Evolutionary conservation across 805 yeast genomes (phyloP), one percentile per base, ranked within the genome.

Genomic region (Candida montana): DNA sequence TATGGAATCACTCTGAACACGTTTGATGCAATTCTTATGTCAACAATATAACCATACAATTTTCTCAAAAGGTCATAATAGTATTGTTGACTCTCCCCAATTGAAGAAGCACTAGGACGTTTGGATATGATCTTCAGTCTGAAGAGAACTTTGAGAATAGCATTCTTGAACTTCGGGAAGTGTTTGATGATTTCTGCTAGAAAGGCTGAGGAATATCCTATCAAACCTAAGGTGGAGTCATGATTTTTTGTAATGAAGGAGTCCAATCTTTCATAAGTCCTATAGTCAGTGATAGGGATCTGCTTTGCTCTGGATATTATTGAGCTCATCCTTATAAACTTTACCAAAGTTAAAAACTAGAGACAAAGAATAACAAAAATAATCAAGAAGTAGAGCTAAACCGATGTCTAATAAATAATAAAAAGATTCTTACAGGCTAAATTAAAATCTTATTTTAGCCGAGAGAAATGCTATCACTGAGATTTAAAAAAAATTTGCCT

Each of bases 401-500:
- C n/a, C n/a, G n/a, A n/a, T n/a, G n/a, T n/a, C n/a, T n/a, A n/a
- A n/a, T n/a, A n/a, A 7, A 23, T 23, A 7, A 10, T 23, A 7
- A 7, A 23, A 23, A 26, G 12, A 7, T 26, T 26, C 29, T 26
- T 26, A 10, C 15, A 23, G 29, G 20, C 23, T 21, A 24, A 17
- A 26, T 5, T 8, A 11, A 17, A 27, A n/a, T n/a, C n/a, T n/a
- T n/a, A n/a, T n/a, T 16, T 23, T 29, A 29, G 31, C 18, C 31
- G 18, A 29, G n/a, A 27, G 12, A 8, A 8, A 10, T 10, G 12
- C 8, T 8, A 27, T 27, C n/a, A 27, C 24, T 21, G 9, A 21
- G 24, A 21, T 21, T 21, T 9, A 6, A 44, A 44, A 37, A 27
- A 39, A n/a, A n/a, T n/a, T 2, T 79, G 87, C 87, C 87, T 67